Conservation (phyloP, 228 moss, liverwort and hornwort genomes). For the Sphagnum magellanicum region DNA sequence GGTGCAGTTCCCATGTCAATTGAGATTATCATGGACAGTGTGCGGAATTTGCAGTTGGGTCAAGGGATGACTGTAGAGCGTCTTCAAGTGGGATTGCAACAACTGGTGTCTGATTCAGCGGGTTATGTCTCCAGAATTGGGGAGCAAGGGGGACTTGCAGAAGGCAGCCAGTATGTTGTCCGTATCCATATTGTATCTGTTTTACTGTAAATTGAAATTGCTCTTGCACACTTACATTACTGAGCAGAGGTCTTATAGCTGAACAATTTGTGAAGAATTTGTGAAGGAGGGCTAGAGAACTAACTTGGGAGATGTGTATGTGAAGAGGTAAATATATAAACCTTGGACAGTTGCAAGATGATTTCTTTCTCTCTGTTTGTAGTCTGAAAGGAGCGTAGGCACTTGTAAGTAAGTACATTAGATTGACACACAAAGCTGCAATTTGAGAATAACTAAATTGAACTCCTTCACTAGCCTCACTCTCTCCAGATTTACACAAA, state of each 20-base stretch:
- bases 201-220: neutral
- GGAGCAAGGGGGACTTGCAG: conserved; percentile 22
- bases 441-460: neutral
- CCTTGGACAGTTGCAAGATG: neutral
- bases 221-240: neutral
- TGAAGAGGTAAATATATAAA: neutral
- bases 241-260: neutral
- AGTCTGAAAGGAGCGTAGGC: neutral
- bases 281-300: too few species aligned
- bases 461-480: neutral
- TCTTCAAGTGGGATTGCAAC: conserved; percentile 72
- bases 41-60: conserved; percentile 60
- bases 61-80: conserved; percentile 83
- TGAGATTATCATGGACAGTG: conserved; percentile 63
- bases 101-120: conserved; percentile 70
- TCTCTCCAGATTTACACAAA: conserved; percentile 54
- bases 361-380: neutral
- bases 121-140: conserved; percentile 71
- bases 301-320: neutral
- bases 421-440: too few species aligned
- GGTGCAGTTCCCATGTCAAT: conserved; percentile 66
- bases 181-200: conserved; percentile 49
- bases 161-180: conserved; percentile 69
- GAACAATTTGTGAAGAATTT: neutral
- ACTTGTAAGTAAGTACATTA: too few species aligned